A percentile compares a stretch with the other conserved stretches of the same genome.
Conservation (phyloP, 129 eudicot genomes). For the Cynara cardunculus region DNA sequence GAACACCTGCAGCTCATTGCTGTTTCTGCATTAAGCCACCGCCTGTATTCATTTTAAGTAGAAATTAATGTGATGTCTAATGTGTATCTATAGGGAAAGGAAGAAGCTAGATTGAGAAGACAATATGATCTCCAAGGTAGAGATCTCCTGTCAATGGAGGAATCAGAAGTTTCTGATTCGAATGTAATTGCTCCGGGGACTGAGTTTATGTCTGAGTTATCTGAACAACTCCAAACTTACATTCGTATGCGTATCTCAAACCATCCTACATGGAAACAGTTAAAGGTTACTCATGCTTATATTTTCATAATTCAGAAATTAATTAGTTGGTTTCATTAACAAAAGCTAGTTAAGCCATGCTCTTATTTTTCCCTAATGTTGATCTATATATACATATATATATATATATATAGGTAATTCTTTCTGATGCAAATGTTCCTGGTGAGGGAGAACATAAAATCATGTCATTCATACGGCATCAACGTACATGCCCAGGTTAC, state of each 20-base stretch:
- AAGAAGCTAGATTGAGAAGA: slow-evolving; percentile 33
- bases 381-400: background rate
- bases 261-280: slow-evolving; percentile 37
- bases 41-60: background rate
- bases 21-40: background rate
- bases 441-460: slow-evolving; percentile 81
- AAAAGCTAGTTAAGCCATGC: background rate
- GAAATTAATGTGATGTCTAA: background rate
- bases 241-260: slow-evolving; percentile 23
- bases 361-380: background rate
- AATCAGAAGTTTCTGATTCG: slow-evolving; percentile 33
- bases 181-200: slow-evolving; percentile 47
- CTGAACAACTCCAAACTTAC: slow-evolving; percentile 40
- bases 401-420: slow-evolving; percentile 36
- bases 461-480: slow-evolving; percentile 50
- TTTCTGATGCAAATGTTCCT: slow-evolving; percentile 60
- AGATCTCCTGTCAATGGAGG: slow-evolving; percentile 21
- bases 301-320: background rate
- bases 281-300: slow-evolving; percentile 32
- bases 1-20: background rate
- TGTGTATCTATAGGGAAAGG: slow-evolving; percentile 20
- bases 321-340: background rate
- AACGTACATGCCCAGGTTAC: slow-evolving; percentile 35
- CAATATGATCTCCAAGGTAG: slow-evolving; percentile 30
- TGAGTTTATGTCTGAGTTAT: slow-evolving; percentile 40